Percentiles rank a stretch among this genome's conserved stretches.
phyloP scores from a whole-genome alignment of 176 grass and related monocot genomes.

The Oryza rufipogon region DNA sequence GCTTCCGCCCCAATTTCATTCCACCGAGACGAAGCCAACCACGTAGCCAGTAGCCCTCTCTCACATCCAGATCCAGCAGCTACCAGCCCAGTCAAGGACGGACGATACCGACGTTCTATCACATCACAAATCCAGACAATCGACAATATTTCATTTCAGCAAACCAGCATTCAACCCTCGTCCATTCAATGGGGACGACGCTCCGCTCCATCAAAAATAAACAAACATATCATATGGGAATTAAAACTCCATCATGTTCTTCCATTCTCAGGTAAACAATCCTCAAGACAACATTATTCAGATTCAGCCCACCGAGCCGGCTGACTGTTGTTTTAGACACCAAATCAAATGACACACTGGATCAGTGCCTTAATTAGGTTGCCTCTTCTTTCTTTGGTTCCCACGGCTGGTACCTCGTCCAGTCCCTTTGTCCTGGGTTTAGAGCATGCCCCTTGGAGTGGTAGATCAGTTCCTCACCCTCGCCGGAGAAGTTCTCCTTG shows the following conservation, averaged over 20 bases:
- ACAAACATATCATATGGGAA: background rate
- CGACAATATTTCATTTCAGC: background rate
- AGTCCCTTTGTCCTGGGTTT: constrained; percentile 76
- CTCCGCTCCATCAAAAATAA: background rate
- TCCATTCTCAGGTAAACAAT: constrained; percentile 7
- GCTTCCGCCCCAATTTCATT: background rate
- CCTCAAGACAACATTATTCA: constrained; percentile 44
- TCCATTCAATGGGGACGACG: background rate
- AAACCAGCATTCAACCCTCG: background rate
- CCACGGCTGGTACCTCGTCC: constrained; percentile 88
- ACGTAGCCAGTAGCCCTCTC: background rate
- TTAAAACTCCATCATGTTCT: background rate
- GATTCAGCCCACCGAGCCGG: constrained; percentile 14
- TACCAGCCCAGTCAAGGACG: background rate
- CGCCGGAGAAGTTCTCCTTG: constrained; percentile 80
- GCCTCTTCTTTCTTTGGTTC: constrained; percentile 66
- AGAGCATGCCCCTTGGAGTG: constrained; percentile 89
- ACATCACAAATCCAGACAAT: background rate
- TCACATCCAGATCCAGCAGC: background rate
- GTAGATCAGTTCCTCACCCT: constrained; percentile 86
- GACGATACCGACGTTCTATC: background rate
- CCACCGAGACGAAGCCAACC: background rate
- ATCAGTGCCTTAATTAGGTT: constrained; percentile 5
- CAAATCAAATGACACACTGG: constrained; percentile 1
- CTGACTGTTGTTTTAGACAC: constrained; percentile 28